phyloP scores from a whole-genome alignment of 352 stramenopile genomes.

The Phytophthora pisi region DNA sequence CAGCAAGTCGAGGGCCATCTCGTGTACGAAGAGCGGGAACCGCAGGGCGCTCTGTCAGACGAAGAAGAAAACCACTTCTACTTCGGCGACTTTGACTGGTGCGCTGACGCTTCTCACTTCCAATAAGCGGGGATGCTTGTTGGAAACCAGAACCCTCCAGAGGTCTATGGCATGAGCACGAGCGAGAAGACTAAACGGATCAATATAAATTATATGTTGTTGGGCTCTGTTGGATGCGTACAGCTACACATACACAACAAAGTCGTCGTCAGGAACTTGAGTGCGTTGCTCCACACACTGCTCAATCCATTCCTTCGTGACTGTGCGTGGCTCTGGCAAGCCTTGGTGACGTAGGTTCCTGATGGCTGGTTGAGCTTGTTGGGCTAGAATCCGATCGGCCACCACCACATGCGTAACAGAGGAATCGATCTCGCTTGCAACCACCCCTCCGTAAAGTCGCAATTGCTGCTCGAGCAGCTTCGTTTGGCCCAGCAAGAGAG shows the following conservation, averaged over 20 bases:
- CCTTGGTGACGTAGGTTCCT: slow-evolving; percentile 50
- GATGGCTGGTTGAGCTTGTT: slow-evolving; percentile 50
- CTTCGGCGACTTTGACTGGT: slow-evolving; percentile 85
- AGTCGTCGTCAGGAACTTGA: slow-evolving; percentile 64
- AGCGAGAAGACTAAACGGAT: slow-evolving; percentile 10
- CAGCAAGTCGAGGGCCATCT: slow-evolving; percentile 69
- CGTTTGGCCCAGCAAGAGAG: slow-evolving; percentile 37
- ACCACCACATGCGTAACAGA: slow-evolving; percentile 75
- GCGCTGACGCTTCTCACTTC: slow-evolving; percentile 55
- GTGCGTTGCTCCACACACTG: slow-evolving; percentile 46
- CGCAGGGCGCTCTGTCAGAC: slow-evolving; percentile 25
- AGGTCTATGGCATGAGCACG: neutral
- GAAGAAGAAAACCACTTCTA: slow-evolving; percentile 43
- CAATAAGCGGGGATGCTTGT: slow-evolving; percentile 17
- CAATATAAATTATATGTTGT: slow-evolving; percentile 51
- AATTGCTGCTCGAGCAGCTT: slow-evolving; percentile 68
- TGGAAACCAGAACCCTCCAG: slow-evolving; percentile 3
- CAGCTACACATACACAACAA: slow-evolving; percentile 56
- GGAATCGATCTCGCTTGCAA: slow-evolving; percentile 46
- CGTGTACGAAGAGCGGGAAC: slow-evolving; percentile 59
- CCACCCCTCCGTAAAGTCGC: slow-evolving; percentile 54
- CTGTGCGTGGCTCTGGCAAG: slow-evolving; percentile 53
- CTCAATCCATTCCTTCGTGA: slow-evolving; percentile 70
- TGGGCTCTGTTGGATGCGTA: slow-evolving; percentile 4
- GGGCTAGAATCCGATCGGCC: slow-evolving; percentile 36